Evolutionary conservation across 2,329 filamentous ascomycete genomes (phyloP), one percentile per base, ranked within the genome.

Genomic region (Ustilaginoidea virens): DNA sequence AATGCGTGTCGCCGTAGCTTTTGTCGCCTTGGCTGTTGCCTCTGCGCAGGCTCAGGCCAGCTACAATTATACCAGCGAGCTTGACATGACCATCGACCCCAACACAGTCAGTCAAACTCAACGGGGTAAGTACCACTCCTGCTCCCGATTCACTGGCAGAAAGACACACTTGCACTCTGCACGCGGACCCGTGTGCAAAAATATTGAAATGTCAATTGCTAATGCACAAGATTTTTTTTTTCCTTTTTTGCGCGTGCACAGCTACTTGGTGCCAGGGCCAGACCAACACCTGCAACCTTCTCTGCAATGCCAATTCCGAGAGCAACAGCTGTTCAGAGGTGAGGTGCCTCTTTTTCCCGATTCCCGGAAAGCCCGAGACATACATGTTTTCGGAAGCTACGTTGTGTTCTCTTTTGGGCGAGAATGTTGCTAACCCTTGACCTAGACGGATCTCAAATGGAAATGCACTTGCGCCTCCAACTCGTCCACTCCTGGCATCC

Each of bases 231-330:
- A n/a, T n/a, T n/a, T n/a, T n/a, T n/a, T n/a, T n/a, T n/a, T n/a
- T n/a, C n/a, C n/a, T n/a, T n/a, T 17, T n/a, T 25, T 15, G 13
- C 28, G 14, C n/a, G 24, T 23, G 10, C 29, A 34, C 35, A 68
- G 66, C 59, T 26, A 32, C 41, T 12, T 71, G 66, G 66, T 72
- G 67, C 47, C 45, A 42, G 29, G 63, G 55, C 23, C 53, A 72
- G 53, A 48, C 46, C 34, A 60, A 66, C 46, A 61, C 58, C 22
- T 72, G 67, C 52, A 35, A 36, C 26, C 48, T 48, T 15, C 57
- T 72, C 23, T 72, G 67, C 51, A 46, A 44, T 30, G 34, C 40
- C 31, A 38, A 44, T 30, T 46, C 52, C 13, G 37, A 45, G 5
- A 36, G 35, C 30, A 68, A 70, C 46, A 40, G 43, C 31, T 72